phyloP scores from a whole-genome alignment of 805 yeast species.

The Clavispora phyllophila region DNA sequence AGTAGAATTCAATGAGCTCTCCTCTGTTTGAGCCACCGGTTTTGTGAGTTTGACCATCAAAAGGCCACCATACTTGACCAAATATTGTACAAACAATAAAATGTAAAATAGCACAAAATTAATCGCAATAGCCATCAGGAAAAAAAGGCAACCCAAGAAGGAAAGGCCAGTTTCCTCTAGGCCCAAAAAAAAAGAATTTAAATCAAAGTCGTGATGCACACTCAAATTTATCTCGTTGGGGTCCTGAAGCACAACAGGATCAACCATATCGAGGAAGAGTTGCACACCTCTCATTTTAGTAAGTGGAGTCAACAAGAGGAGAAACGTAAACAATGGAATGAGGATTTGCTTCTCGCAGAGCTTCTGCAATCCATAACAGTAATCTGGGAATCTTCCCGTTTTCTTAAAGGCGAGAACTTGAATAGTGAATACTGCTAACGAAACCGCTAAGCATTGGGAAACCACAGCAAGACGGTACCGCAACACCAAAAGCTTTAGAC shows the following conservation, averaged over 20 bases:
- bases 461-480: conserved; percentile 74
- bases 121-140: conserved; percentile 40
- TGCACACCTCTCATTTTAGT: conserved; percentile 32
- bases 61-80: neutral
- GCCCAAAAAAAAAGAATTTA: conserved; percentile 66
- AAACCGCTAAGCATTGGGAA: conserved; percentile 61
- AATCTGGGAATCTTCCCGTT: conserved; percentile 26
- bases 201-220: conserved; percentile 24
- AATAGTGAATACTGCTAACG: conserved; percentile 44
- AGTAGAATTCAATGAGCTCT: neutral
- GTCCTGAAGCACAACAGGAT: conserved; percentile 50
- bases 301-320: conserved; percentile 37
- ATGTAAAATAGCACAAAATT: conserved; percentile 34
- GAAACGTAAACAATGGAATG: conserved; percentile 13
- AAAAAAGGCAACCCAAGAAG: conserved; percentile 56
- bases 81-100: conserved; percentile 12
- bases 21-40: neutral
- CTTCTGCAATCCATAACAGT: conserved; percentile 33
- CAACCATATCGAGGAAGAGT: conserved; percentile 37
- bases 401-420: conserved; percentile 44
- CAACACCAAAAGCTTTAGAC: conserved; percentile 65
- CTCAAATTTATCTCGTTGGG: conserved; percentile 41
- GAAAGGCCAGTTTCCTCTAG: conserved; percentile 51
- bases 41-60: neutral
- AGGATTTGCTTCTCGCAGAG: conserved; percentile 17